These are phyloP conservation scores for Eimeria sp. DNA, from an alignment of 169 alveolate genomes.

Conservation along the genomic window DNA sequence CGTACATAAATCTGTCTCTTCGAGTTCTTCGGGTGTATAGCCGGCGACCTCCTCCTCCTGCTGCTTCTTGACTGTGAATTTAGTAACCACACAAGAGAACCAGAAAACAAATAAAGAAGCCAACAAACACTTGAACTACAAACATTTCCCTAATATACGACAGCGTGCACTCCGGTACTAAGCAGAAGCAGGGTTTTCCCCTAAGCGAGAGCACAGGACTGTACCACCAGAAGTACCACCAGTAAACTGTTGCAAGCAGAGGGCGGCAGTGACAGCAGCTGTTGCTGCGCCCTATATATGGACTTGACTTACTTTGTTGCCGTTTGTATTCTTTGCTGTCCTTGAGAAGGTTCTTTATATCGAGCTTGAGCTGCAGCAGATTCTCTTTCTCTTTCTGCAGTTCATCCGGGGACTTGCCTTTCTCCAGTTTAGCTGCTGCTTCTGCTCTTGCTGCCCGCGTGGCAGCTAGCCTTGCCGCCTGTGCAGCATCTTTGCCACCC, in stretches of 20 bases:
- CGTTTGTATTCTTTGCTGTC: slow-evolving; percentile 55
- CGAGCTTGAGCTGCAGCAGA: not conserved
- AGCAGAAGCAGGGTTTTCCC: not conserved
- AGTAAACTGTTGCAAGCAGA: not conserved
- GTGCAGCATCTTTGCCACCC: slow-evolving; percentile 17
- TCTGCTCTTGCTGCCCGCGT: slow-evolving; percentile 35
- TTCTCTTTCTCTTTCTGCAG: slow-evolving; percentile 40
- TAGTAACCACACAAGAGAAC: not conserved
- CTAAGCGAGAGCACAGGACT: no score
- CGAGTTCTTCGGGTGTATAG: slow-evolving; percentile 47
- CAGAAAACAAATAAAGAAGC: not conserved
- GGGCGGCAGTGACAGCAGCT: not conserved
- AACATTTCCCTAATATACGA: not conserved
- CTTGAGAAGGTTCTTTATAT: not conserved
- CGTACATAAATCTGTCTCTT: slow-evolving; percentile 65
- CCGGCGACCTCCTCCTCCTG: slow-evolving; percentile 57
- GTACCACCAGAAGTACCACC: no score
- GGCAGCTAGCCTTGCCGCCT: slow-evolving; percentile 70
- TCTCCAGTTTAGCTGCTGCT: slow-evolving; percentile 48
- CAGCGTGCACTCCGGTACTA: not conserved
- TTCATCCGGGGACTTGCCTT: slow-evolving; percentile 32
- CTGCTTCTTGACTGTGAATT: not conserved
- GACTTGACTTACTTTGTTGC: not conserved
- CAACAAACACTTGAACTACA: not conserved
- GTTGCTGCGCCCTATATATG: not conserved